Evolutionary conservation across 352 stramenopile species (phyloP), one percentile per base, ranked within the genome.

Genomic region (Pythium guiyangense): DNA sequence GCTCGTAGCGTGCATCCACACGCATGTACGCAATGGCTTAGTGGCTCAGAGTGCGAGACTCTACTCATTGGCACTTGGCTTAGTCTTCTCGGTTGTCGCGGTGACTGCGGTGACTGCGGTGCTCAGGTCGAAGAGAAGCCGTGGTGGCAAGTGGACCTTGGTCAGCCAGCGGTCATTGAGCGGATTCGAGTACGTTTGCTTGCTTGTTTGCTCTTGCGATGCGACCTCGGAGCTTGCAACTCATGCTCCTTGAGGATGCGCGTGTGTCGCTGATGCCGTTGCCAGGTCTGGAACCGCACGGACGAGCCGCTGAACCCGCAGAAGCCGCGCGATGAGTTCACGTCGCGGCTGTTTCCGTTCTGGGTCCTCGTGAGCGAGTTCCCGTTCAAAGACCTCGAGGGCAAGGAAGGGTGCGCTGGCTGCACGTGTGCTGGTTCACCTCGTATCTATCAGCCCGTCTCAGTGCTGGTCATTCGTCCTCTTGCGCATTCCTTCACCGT

Each of bases 61-160:
- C 31, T 35, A 9, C 31, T 35, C 31, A 35, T 5, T 43, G 37
- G 10, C 18, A 12, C 12, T 1, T 43, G 37, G 5, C 37, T n/a
- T 17, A 43, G 37, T n/a, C 12, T n/a, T 43, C 37, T n/a, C 37
- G 12, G 12, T 20, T 37, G 45, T 56, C 9, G 15, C 62, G 46
- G 44, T 52, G n/a, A 42, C 9, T 54, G 22, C 6, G 25, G 18
- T 34, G 34, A 34, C 26, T 56, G n/a, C 18, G 46, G 26, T 54
- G 29, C 48, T 31, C 49, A 89, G 72, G 61, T 96, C 51, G 91
- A 98, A 52, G 73, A 94, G 11, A 90, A 96, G 65, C 82, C 90
- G 20, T 98, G 88, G 89, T 98, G 92, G 83, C 88, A 98, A 67
- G 88, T 98, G 10, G 85, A 98, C 56, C 69, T 98, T 12, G 80